Conservation (phyloP, 2,329 filamentous ascomycete genomes). For the Diaporthe vaccinii region DNA sequence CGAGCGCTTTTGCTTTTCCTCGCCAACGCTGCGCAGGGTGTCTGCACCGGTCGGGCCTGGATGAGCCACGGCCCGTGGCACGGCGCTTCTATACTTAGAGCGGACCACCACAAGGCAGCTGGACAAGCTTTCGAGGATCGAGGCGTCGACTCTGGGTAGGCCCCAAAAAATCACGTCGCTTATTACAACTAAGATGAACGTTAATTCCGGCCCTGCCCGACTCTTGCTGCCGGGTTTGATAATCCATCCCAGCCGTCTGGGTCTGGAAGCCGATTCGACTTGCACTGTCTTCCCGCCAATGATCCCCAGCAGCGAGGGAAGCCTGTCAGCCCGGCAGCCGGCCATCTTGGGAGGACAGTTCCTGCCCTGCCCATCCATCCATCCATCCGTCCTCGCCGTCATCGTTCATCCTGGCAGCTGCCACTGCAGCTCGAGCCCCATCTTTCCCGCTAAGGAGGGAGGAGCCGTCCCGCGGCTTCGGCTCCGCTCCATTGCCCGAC, state of each 20-base stretch:
- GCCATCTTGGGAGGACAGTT: not conserved
- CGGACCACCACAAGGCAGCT: not conserved
- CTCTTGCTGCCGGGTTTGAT: not conserved
- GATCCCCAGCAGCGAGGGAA: not conserved
- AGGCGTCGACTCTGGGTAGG: slow-evolving; percentile 1
- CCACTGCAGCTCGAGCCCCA: slow-evolving; percentile 12
- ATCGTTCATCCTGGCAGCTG: slow-evolving; percentile 11
- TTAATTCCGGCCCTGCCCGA: not conserved
- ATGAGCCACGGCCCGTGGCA: slow-evolving; percentile 19
- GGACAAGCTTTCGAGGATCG: slow-evolving; percentile 23
- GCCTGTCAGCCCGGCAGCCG: not conserved
- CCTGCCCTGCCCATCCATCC: not conserved
- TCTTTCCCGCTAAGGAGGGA: slow-evolving; percentile 27
- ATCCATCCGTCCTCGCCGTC: slow-evolving; percentile 17
- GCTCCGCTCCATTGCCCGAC: slow-evolving; percentile 12
- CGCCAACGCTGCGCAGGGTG: not conserved
- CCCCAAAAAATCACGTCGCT: not conserved
- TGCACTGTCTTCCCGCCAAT: too few relatives aligned
- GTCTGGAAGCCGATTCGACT: not conserved
- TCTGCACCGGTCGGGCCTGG: not conserved
- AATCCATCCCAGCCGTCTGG: not conserved
- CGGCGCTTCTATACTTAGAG: slow-evolving; percentile 33
- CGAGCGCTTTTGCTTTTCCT: not conserved
- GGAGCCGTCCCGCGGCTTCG: slow-evolving; percentile 22
- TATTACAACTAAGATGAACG: not conserved